Percentiles rank a stretch among this genome's conserved stretches.
phyloP scores from a whole-genome alignment of 108 stramenopile genomes.

The Stephanodiscus triporus region DNA sequence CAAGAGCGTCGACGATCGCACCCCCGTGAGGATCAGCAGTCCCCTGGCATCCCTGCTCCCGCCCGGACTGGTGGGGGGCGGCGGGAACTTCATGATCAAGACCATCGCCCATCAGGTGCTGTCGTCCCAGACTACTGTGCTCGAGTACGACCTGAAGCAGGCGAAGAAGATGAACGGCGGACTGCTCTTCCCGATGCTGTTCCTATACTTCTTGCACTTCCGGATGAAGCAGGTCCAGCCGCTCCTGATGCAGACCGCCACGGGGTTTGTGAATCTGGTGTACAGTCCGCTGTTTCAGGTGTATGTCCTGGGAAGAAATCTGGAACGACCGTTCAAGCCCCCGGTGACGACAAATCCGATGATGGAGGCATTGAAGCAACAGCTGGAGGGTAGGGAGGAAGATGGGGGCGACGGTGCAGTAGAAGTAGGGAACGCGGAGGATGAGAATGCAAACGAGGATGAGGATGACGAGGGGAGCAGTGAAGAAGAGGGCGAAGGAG shows the following conservation, averaged over 20 bases:
- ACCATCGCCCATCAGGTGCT: slow-evolving; percentile 72
- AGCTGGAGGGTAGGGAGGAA: neutral
- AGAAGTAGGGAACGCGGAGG: slow-evolving; percentile 2
- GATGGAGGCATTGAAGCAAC: slow-evolving; percentile 23
- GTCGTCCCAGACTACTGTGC: slow-evolving; percentile 62
- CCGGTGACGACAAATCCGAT: slow-evolving; percentile 19
- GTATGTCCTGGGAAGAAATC: slow-evolving; percentile 79
- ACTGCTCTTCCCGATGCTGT: slow-evolving; percentile 70
- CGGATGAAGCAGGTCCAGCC: slow-evolving; percentile 84
- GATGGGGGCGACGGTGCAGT: neutral
- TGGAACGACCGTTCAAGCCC: slow-evolving; percentile 79
- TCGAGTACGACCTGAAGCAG: slow-evolving; percentile 81
- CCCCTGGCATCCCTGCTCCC: slow-evolving; percentile 49
- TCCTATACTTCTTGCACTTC: slow-evolving; percentile 86
- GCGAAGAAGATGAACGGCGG: slow-evolving; percentile 66
- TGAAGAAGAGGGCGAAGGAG: slow-evolving; percentile 16
- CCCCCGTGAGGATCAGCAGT: slow-evolving; percentile 59
- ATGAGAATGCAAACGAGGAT: slow-evolving; percentile 14
- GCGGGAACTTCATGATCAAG: slow-evolving; percentile 58
- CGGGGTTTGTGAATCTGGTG: slow-evolving; percentile 69
- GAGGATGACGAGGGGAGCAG: slow-evolving; percentile 26
- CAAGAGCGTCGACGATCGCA: slow-evolving; percentile 62
- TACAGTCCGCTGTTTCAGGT: slow-evolving; percentile 88
- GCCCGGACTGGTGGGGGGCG: slow-evolving; percentile 31
- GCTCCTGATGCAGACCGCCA: slow-evolving; percentile 66